A percentile compares a stretch with the other conserved stretches of the same genome.
phyloP scores from a whole-genome alignment of 1,284 basidiomycete species.

The Coniophora puteana region DNA sequence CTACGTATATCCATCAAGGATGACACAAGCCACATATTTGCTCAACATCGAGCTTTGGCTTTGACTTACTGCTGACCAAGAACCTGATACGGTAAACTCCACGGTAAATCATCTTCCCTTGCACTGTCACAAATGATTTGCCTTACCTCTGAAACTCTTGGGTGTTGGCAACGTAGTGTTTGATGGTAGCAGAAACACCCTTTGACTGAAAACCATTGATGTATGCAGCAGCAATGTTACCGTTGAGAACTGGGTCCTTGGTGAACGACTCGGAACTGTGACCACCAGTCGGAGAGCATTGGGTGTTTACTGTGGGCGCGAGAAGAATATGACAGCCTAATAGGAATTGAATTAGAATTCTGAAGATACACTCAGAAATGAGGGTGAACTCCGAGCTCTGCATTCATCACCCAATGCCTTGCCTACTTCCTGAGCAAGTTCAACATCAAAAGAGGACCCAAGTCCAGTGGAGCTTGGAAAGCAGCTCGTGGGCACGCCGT shows the following conservation, averaged over 20 bases:
- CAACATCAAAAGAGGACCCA: conserved; percentile 45
- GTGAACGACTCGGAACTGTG: conserved; percentile 53
- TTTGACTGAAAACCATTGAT: conserved; percentile 50
- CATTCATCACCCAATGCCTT: conserved; percentile 43
- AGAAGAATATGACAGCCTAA: conserved; percentile 41
- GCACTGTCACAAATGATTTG: conserved; percentile 2
- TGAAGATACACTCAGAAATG: not conserved
- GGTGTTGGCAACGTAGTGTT: conserved; percentile 47
- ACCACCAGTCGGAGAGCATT: conserved; percentile 44
- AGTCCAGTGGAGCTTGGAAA: conserved; percentile 48
- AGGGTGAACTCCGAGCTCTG: conserved; percentile 36
- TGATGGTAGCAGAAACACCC: conserved; percentile 46
- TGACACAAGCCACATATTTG: not conserved
- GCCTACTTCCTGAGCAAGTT: conserved; percentile 39
- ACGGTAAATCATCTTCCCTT: not conserved
- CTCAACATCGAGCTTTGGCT: not conserved
- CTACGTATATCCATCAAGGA: conserved; percentile 17
- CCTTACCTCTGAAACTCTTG: conserved; percentile 42
- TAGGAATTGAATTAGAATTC: not conserved
- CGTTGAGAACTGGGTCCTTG: conserved; percentile 40
- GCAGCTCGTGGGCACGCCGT: conserved; percentile 44
- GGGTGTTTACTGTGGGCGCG: conserved; percentile 53
- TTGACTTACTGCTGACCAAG: conserved; percentile 46
- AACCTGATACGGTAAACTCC: conserved; percentile 25
- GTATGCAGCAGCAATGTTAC: conserved; percentile 45